Conservation (phyloP, 192 early-diverging fungal species). For the Backusella liffmaniae region DNA sequence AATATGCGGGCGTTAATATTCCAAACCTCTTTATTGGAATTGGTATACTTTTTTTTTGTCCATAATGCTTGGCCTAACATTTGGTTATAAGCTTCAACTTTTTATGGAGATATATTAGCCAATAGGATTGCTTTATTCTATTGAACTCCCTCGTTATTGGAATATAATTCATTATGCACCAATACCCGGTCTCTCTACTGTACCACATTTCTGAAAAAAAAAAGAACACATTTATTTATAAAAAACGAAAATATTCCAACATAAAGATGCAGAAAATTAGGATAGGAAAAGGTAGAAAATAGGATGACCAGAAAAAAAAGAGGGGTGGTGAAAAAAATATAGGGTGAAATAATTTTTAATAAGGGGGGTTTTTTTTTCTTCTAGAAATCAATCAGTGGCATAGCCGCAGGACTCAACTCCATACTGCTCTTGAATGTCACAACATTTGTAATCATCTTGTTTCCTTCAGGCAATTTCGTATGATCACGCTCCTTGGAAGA, state of each 20-base stretch:
- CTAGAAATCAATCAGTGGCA: conserved; percentile 34
- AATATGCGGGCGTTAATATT: too few species aligned
- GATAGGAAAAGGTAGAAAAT: not conserved
- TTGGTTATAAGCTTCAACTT: too few species aligned
- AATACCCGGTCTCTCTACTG: too few species aligned
- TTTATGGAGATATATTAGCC: too few species aligned
- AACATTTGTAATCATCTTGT: conserved; percentile 44
- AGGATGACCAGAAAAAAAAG: not conserved
- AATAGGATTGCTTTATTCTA: too few species aligned
- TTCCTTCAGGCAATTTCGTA: conserved; percentile 41
- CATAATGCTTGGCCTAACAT: too few species aligned
- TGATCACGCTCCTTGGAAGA: conserved; percentile 21
- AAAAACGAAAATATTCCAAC: not conserved
- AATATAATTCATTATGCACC: too few species aligned
- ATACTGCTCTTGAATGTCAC: conserved; percentile 51
- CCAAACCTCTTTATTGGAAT: too few species aligned
- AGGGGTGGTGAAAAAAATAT: not conserved
- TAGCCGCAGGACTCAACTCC: conserved; percentile 43
- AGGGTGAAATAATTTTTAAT: not conserved
- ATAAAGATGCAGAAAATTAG: not conserved
- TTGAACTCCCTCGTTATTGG: too few species aligned
- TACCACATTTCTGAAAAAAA: not conserved
- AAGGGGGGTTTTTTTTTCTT: not conserved
- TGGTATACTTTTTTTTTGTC: too few species aligned
- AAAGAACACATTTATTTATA: not conserved